phyloP scores from a whole-genome alignment of 257 asterid species.

The Salvia splendens region DNA sequence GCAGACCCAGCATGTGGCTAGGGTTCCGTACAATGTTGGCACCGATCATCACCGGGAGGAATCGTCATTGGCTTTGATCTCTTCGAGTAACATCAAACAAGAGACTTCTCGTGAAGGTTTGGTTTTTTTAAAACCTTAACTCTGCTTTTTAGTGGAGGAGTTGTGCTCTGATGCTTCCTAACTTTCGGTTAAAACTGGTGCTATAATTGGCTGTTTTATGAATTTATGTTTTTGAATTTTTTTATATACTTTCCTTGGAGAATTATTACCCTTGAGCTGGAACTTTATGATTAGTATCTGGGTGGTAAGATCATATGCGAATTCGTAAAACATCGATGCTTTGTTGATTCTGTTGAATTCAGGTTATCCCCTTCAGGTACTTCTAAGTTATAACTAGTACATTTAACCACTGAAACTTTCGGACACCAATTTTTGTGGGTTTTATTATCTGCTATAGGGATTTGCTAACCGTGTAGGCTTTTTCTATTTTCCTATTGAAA shows the following conservation, averaged over 20 bases:
- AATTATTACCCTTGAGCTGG: neutral
- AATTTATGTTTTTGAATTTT: neutral
- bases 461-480: constrained; percentile 5
- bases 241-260: neutral
- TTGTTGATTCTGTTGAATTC: neutral
- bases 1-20: constrained; percentile 42
- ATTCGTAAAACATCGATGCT: neutral
- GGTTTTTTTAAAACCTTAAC: neutral
- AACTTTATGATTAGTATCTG: neutral
- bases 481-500: neutral
- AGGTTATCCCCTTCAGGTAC: no score
- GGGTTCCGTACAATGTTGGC: constrained; percentile 54
- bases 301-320: neutral
- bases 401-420: neutral
- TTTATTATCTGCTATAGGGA: neutral
- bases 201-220: neutral
- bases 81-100: constrained; percentile 48
- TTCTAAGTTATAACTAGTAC: neutral
- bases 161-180: neutral
- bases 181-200: neutral
- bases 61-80: constrained; percentile 41
- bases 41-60: constrained; percentile 56
- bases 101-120: constrained; percentile 74
- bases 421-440: neutral
- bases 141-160: neutral